A percentile compares a stretch with the other conserved stretches of the same genome.
Conservation (phyloP, 441 rosid species). For the Pelargonium cotyledonis region DNA sequence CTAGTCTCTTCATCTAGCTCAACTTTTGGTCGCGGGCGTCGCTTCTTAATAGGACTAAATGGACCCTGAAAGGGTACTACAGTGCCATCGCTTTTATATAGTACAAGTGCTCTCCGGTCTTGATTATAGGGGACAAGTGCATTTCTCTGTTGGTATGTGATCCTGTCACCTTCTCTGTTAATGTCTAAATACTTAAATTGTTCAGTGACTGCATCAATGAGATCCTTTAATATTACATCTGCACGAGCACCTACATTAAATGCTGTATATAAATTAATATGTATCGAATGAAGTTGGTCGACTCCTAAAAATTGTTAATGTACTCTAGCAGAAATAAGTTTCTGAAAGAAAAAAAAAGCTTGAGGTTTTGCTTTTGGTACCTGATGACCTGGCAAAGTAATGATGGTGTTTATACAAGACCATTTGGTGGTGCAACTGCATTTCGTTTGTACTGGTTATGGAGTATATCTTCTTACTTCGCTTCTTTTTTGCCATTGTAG, state of each 20-base stretch:
- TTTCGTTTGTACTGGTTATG: slow-evolving; percentile 21
- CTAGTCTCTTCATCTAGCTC: slow-evolving; percentile 82
- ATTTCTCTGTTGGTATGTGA: slow-evolving; percentile 27
- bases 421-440: slow-evolving; percentile 27
- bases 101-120: slow-evolving; percentile 50
- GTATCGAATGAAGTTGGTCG: slow-evolving; percentile 6
- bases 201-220: slow-evolving; percentile 33
- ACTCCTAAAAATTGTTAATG: neutral
- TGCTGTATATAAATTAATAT: slow-evolving; percentile 15
- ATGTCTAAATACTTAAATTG: slow-evolving; percentile 37
- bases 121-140: slow-evolving; percentile 45
- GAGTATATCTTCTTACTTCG: slow-evolving; percentile 33
- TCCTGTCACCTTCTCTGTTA: slow-evolving; percentile 29
- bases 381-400: slow-evolving; percentile 29
- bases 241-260: slow-evolving; percentile 42
- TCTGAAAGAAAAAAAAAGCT: neutral
- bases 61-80: slow-evolving; percentile 35
- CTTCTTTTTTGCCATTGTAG: slow-evolving; percentile 43
- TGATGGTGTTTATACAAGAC: slow-evolving; percentile 25
- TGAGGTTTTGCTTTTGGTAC: slow-evolving; percentile 31
- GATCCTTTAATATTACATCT: slow-evolving; percentile 30
- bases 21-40: slow-evolving; percentile 70
- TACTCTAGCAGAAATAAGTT: neutral
- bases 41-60: slow-evolving; percentile 37
- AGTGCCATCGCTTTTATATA: slow-evolving; percentile 44